Evolutionary conservation across 345 rosid genomes (phyloP).

Genomic region (Sisymbrium altissimum): DNA sequence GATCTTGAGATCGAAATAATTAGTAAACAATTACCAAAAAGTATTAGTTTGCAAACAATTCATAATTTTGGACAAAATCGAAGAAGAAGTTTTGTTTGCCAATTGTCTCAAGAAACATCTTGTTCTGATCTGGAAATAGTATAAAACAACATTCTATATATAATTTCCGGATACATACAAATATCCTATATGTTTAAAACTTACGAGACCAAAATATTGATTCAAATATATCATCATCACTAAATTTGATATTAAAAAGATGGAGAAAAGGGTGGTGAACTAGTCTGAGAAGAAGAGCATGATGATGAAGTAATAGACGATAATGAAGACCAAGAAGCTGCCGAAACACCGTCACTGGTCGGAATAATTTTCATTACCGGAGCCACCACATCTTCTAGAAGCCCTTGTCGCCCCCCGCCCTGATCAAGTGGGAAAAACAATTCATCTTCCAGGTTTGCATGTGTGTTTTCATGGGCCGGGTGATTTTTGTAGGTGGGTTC

Average conservation of each 20-base stretch:
- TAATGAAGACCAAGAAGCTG: slow-evolving; percentile 21
- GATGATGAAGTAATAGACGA: slow-evolving; percentile 32
- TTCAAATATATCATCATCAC: slow-evolving; percentile 3
- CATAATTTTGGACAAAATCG: too few species aligned
- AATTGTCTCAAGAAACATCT: not conserved
- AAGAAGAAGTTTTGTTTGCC: not conserved
- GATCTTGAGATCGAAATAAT: slow-evolving; percentile 70
- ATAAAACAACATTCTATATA: not conserved
- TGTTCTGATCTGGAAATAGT: not conserved
- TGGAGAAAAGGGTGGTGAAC: slow-evolving; percentile 51
- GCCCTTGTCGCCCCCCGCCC: slow-evolving; percentile 36
- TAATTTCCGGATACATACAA: not conserved
- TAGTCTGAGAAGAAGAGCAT: slow-evolving; percentile 37
- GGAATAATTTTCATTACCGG: slow-evolving; percentile 47
- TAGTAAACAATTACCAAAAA: too few species aligned
- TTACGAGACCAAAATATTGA: not conserved
- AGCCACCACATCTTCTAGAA: slow-evolving; percentile 82
- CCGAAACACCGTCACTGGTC: not conserved
- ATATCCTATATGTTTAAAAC: not conserved
- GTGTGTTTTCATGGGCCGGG: slow-evolving; percentile 10
- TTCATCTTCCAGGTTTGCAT: not conserved
- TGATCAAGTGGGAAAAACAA: slow-evolving; percentile 10
- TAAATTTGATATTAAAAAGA: not conserved
- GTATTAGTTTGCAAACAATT: not conserved
- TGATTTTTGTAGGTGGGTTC: not conserved